Conservation (phyloP, 805 yeast species). For the Candida ascalaphidarum region DNA sequence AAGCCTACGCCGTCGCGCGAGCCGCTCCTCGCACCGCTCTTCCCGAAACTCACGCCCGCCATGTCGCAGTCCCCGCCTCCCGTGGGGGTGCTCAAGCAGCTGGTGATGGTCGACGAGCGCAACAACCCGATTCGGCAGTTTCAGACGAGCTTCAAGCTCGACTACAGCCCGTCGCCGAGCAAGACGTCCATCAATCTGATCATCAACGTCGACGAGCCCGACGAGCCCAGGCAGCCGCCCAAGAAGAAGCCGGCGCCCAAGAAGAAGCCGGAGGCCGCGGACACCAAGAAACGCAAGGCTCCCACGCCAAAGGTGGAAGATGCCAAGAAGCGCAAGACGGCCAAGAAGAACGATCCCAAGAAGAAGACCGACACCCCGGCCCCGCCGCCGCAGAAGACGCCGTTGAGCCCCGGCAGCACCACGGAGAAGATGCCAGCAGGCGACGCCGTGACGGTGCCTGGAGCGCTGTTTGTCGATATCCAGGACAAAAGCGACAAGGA, state of each 20-base stretch:
- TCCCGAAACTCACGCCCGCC: not conserved
- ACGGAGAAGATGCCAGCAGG: slow-evolving; percentile 9
- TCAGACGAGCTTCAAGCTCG: slow-evolving; percentile 20
- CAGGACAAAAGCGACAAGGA: slow-evolving; percentile 3
- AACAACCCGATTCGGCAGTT: slow-evolving; percentile 21
- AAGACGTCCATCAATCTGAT: slow-evolving; percentile 32
- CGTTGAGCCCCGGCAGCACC: slow-evolving; percentile 13
- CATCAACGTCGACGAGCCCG: slow-evolving; percentile 25
- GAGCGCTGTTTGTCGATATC: slow-evolving; percentile 11
- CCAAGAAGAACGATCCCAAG: slow-evolving; percentile 4
- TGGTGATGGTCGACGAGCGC: slow-evolving; percentile 10
- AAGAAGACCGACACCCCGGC: slow-evolving; percentile 12
- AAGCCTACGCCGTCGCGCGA: too few relatives aligned
- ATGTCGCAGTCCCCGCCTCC: slow-evolving; percentile 4
- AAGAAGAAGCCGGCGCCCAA: slow-evolving; percentile 7
- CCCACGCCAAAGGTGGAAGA: slow-evolving; percentile 1
- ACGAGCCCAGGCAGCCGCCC: slow-evolving; percentile 2
- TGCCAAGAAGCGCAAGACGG: slow-evolving; percentile 2
- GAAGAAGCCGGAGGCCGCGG: slow-evolving; percentile 3
- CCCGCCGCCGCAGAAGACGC: slow-evolving; percentile 6
- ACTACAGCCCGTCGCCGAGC: slow-evolving; percentile 5
- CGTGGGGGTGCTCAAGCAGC: too few relatives aligned
- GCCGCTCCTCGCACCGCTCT: not conserved
- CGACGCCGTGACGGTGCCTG: slow-evolving; percentile 5
- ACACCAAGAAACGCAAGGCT: slow-evolving; percentile 5